phyloP scores from a whole-genome alignment of 352 stramenopile species.

The Phytophthora cryptogea region DNA sequence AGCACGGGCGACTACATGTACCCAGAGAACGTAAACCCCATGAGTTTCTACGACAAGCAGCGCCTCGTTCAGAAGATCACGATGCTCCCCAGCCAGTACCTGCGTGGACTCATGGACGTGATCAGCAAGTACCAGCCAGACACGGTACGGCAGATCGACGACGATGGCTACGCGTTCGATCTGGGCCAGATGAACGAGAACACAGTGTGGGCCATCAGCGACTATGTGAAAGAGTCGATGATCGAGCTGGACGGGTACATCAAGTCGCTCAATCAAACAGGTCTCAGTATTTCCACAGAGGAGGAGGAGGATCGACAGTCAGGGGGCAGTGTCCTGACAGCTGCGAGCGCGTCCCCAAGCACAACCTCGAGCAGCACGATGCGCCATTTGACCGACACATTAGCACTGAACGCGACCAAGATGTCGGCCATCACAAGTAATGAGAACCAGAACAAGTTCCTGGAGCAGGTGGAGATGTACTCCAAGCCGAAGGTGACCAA shows the following conservation, averaged over 20 bases:
- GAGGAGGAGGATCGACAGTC: conserved; percentile 26
- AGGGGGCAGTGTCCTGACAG: conserved; percentile 18
- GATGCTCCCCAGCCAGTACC: conserved; percentile 81
- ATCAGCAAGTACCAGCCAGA: conserved; percentile 90
- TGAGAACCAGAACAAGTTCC: conserved; percentile 85
- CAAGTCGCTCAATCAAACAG: conserved; percentile 59
- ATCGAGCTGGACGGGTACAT: conserved; percentile 87
- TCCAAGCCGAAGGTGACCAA: conserved; percentile 88
- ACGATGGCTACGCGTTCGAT: conserved; percentile 89
- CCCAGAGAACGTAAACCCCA: conserved; percentile 80
- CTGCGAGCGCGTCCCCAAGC: conserved; percentile 12
- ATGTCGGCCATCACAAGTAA: conserved; percentile 73
- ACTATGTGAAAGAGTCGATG: conserved; percentile 89
- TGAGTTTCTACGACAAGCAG: conserved; percentile 87
- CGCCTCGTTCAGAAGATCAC: conserved; percentile 87
- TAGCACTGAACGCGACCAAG: conserved; percentile 68
- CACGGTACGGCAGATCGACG: conserved; percentile 85
- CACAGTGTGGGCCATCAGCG: conserved; percentile 86
- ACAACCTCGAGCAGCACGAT: conserved; percentile 1
- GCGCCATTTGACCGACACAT: conserved; percentile 39
- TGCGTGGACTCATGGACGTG: conserved; percentile 85
- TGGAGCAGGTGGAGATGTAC: conserved; percentile 90
- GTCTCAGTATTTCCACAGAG: conserved; percentile 35
- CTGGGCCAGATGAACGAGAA: conserved; percentile 90
- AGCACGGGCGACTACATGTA: conserved; percentile 86